Evolutionary conservation across 1,284 basidiomycete genomes (phyloP).

Genomic region (Apiotrichum gamsii): DNA sequence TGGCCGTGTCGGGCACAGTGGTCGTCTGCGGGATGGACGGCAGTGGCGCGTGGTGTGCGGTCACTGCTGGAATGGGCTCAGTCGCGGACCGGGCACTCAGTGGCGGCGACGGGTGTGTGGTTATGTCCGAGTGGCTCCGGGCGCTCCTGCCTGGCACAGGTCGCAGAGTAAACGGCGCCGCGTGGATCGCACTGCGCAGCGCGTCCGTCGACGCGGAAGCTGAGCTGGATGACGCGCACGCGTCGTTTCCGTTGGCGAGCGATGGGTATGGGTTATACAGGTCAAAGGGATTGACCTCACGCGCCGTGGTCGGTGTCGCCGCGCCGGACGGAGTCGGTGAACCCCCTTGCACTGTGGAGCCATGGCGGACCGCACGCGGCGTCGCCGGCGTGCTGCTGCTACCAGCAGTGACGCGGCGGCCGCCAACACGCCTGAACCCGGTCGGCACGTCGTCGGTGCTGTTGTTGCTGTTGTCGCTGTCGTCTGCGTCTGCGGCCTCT

Average conservation of each 20-base stretch:
- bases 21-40: slow-evolving; percentile 17
- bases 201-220: neutral
- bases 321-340: neutral
- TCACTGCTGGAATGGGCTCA: neutral
- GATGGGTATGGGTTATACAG: neutral
- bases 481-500: slow-evolving; percentile 1
- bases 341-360: too few relatives aligned
- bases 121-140: slow-evolving; percentile 1
- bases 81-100: neutral
- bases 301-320: neutral
- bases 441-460: slow-evolving; percentile 3
- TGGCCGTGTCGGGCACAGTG: slow-evolving; percentile 23
- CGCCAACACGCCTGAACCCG: neutral
- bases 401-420: neutral
- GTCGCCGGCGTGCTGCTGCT: slow-evolving; percentile 5
- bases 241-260: neutral
- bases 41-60: neutral
- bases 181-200: slow-evolving; percentile 8
- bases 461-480: slow-evolving; percentile 7
- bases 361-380: slow-evolving; percentile 2
- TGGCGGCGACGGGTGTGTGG: neutral
- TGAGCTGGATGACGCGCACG: too few relatives aligned
- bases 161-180: slow-evolving; percentile 13
- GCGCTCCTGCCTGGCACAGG: slow-evolving; percentile 12
- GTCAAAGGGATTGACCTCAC: neutral